phyloP scores from a whole-genome alignment of 1,284 basidiomycete species.

The Ceratobasidium sp. region DNA sequence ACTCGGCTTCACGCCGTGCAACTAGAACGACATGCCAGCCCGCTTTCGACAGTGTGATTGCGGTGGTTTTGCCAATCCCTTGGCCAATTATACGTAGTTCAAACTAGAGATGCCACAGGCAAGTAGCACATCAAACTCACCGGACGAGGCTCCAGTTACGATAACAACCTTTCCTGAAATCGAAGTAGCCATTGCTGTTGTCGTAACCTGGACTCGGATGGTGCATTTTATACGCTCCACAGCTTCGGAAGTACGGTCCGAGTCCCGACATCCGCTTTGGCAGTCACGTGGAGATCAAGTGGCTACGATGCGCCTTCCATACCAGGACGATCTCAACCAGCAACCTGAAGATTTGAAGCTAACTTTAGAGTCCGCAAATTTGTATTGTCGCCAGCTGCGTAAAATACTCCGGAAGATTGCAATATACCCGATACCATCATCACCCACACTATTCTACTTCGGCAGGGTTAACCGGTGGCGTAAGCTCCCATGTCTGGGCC shows the following conservation, averaged over 20 bases:
- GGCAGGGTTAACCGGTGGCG: no score
- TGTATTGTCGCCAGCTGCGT: no score
- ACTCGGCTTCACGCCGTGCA: conserved; percentile 65
- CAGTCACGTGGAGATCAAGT: neutral
- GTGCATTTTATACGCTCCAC: neutral
- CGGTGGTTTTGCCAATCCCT: conserved; percentile 64
- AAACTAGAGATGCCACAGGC: neutral
- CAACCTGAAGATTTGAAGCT: no score
- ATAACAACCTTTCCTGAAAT: conserved; percentile 53
- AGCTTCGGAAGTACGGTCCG: neutral
- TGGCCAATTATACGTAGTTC: neutral
- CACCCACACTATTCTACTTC: no score
- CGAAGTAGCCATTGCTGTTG: conserved; percentile 8
- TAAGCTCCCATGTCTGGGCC: neutral
- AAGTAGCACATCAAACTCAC: conserved; percentile 48
- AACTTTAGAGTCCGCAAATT: no score
- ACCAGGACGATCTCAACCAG: no score
- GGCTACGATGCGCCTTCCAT: neutral
- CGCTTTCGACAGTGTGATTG: conserved; percentile 64
- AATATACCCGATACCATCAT: no score
- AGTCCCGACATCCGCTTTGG: conserved; percentile 3
- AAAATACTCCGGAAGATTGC: no score
- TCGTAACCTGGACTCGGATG: neutral
- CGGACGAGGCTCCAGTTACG: conserved; percentile 56
- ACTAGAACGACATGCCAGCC: conserved; percentile 71